phyloP scores from a whole-genome alignment of 2,329 filamentous ascomycete species.

The Ascochyta viciae-villosae region DNA sequence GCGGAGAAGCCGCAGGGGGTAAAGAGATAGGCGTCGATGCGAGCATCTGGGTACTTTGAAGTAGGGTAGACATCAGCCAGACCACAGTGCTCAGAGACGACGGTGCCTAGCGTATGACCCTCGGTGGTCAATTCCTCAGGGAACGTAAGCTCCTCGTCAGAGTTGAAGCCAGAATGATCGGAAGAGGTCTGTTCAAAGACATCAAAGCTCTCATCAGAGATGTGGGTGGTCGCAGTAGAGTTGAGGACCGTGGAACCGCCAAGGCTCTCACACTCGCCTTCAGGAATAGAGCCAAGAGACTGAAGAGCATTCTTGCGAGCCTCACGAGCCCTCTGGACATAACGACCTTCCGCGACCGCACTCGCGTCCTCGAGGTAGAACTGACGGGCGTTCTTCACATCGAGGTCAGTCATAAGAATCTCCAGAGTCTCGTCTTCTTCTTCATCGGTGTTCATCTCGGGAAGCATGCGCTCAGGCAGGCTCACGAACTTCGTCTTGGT shows the following conservation, averaged over 20 bases:
- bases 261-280: constrained; percentile 52
- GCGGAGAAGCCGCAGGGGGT: constrained; percentile 96
- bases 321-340: constrained; percentile 71
- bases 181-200: constrained; percentile 80
- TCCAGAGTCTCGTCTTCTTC: constrained; percentile 77
- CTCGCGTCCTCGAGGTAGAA: constrained; percentile 82
- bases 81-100: constrained; percentile 89
- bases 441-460: constrained; percentile 53
- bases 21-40: constrained; percentile 95
- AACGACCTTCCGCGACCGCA: constrained; percentile 84
- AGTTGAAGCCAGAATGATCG: constrained; percentile 64
- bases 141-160: constrained; percentile 65
- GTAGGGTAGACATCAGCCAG: constrained; percentile 88
- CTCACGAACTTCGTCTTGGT: constrained; percentile 66
- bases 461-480: constrained; percentile 63
- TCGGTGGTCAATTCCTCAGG: constrained; percentile 85
- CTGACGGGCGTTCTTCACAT: constrained; percentile 70
- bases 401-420: constrained; percentile 72
- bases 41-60: constrained; percentile 86
- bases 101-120: constrained; percentile 89
- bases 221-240: constrained; percentile 51
- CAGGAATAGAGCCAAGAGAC: constrained; percentile 66
- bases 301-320: constrained; percentile 67
- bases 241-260: constrained; percentile 46
- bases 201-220: constrained; percentile 69